These are phyloP conservation scores for Fulvia fulva DNA, from an alignment of 2,329 filamentous ascomycete species.

Conservation along the genomic window DNA sequence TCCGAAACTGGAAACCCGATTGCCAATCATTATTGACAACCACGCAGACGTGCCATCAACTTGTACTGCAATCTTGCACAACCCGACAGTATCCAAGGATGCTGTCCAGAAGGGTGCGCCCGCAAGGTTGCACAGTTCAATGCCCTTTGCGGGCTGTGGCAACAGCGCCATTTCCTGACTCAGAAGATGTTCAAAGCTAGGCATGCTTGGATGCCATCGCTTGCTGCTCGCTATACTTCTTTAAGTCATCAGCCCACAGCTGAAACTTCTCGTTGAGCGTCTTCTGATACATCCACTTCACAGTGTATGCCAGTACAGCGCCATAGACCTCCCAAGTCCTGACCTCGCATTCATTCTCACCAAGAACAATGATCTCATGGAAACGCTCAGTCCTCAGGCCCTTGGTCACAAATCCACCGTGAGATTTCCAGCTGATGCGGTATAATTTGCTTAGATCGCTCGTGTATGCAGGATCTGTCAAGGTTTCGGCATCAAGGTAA, in stretches of 20 bases:
- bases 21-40: neutral
- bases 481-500: slow-evolving; percentile 18
- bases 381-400: slow-evolving; percentile 28
- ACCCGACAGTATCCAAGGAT: too few species aligned
- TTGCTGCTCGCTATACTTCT: slow-evolving; percentile 21
- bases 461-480: slow-evolving; percentile 20
- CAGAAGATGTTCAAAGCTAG: neutral
- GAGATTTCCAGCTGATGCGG: slow-evolving; percentile 24
- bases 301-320: slow-evolving; percentile 25
- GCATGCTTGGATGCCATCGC: neutral
- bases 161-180: neutral
- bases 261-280: slow-evolving; percentile 27
- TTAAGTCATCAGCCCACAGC: slow-evolving; percentile 28
- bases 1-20: neutral
- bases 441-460: slow-evolving; percentile 23
- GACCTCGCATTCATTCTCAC: slow-evolving; percentile 26
- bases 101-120: too few species aligned
- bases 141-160: neutral
- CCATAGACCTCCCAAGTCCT: slow-evolving; percentile 30
- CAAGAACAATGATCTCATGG: slow-evolving; percentile 27
- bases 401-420: slow-evolving; percentile 21
- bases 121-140: too few species aligned
- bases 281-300: slow-evolving; percentile 28
- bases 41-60: neutral
- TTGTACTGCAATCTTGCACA: neutral